Percentiles rank a stretch among this genome's conserved stretches.
phyloP scores from a whole-genome alignment of 1,284 basidiomycete genomes.

The Entoloma clypeatum region DNA sequence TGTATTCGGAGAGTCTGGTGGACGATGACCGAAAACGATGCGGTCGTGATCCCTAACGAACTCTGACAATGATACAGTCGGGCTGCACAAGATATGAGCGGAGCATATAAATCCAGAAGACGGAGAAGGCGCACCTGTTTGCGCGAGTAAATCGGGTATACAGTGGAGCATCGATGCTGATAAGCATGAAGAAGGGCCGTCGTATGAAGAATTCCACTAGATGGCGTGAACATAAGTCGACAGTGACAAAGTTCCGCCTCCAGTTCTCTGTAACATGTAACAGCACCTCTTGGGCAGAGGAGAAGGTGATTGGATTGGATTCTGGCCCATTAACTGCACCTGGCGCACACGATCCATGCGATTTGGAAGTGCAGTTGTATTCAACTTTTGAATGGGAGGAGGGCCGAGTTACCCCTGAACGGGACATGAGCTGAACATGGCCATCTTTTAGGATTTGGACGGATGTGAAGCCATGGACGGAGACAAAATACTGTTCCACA shows the following conservation, averaged over 20 bases:
- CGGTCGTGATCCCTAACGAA: conserved; percentile 65
- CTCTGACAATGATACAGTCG: conserved; percentile 59
- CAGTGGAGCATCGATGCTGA: conserved; percentile 85
- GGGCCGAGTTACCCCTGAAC: conserved; percentile 13
- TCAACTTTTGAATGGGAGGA: neutral
- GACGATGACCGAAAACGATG: conserved; percentile 45
- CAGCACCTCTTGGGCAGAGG: conserved; percentile 57
- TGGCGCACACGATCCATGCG: neutral
- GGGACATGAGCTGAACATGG: conserved; percentile 16
- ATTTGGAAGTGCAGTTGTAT: neutral
- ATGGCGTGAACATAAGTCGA: conserved; percentile 60
- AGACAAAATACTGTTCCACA: conserved; percentile 70
- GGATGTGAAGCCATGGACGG: conserved; percentile 46
- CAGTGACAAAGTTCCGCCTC: conserved; percentile 79
- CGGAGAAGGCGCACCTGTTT: conserved; percentile 38
- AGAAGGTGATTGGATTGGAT: conserved; percentile 37
- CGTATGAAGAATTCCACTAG: conserved; percentile 72
- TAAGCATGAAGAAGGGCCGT: conserved; percentile 87
- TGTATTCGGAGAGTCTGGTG: conserved; percentile 9
- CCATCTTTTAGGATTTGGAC: conserved; percentile 34
- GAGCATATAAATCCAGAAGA: conserved; percentile 5
- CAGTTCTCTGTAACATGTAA: conserved; percentile 82
- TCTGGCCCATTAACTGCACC: neutral
- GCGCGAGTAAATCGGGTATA: conserved; percentile 53
- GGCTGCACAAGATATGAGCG: conserved; percentile 20